Evolutionary conservation across 2,329 filamentous ascomycete genomes (phyloP).

Genomic region (Dactylonectria estremocensis): DNA sequence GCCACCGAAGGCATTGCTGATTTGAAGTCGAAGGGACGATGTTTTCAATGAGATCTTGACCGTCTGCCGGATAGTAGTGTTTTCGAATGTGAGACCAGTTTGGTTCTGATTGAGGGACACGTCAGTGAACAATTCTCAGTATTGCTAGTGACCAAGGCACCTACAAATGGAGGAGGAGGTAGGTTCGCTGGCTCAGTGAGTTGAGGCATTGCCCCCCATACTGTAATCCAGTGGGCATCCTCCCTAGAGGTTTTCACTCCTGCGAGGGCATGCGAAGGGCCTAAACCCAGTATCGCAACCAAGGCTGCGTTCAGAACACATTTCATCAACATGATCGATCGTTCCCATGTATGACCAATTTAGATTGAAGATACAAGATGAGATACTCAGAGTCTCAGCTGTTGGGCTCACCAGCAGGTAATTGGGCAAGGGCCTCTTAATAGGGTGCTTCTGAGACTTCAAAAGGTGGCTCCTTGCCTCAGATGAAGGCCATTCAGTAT

Average conservation of each 20-base stretch:
- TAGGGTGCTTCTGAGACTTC: too few relatives aligned
- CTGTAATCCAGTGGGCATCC: slow-evolving; percentile 29
- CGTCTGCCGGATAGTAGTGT: slow-evolving; percentile 13
- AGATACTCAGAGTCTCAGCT: not conserved
- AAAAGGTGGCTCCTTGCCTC: too few relatives aligned
- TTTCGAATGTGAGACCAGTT: not conserved
- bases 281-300: not conserved
- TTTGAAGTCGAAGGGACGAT: slow-evolving; percentile 1
- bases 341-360: not conserved
- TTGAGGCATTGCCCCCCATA: slow-evolving; percentile 16
- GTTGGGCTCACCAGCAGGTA: not conserved
- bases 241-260: not conserved
- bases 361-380: not conserved
- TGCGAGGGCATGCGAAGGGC: not conserved
- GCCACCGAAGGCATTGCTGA: slow-evolving; percentile 11
- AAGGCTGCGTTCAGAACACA: not conserved
- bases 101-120: not conserved
- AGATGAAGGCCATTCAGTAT: not conserved
- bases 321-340: not conserved
- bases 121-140: not conserved
- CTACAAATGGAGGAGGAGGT: slow-evolving; percentile 16
- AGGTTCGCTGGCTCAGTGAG: slow-evolving; percentile 3
- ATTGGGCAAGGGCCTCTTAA: too few relatives aligned
- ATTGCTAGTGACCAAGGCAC: not conserved
- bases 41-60: not conserved